These are phyloP conservation scores for Phaeomoniella chlamydospora DNA, from an alignment of 2,329 filamentous ascomycete genomes.

Conservation along the genomic window DNA sequence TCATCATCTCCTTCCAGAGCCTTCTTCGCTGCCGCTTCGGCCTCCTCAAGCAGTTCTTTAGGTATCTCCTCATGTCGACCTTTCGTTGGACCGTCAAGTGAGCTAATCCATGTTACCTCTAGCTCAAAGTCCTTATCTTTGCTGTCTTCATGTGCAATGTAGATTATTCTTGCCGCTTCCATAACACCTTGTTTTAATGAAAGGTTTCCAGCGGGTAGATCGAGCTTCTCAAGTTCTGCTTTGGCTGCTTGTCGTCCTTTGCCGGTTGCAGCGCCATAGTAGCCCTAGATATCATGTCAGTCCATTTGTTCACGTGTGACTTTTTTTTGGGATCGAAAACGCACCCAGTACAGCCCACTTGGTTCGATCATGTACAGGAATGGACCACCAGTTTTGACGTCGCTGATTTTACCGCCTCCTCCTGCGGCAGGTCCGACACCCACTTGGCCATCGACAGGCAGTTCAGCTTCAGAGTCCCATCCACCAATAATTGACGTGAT, in stretches of 20 bases:
- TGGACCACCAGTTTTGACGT: slow-evolving; percentile 63
- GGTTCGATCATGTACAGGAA: slow-evolving; percentile 99
- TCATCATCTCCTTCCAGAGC: slow-evolving; percentile 75
- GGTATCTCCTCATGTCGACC: slow-evolving; percentile 89
- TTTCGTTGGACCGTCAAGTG: slow-evolving; percentile 71
- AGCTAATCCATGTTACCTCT: slow-evolving; percentile 97
- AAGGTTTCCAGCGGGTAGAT: slow-evolving; percentile 63
- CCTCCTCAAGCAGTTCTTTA: slow-evolving; percentile 78
- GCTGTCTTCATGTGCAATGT: slow-evolving; percentile 94
- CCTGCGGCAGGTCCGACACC: slow-evolving; percentile 65
- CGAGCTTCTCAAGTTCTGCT: slow-evolving; percentile 94
- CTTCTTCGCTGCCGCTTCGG: slow-evolving; percentile 83
- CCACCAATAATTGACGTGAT: slow-evolving; percentile 89
- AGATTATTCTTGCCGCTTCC: slow-evolving; percentile 93
- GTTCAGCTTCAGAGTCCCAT: slow-evolving; percentile 78
- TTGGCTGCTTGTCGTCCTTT: slow-evolving; percentile 96
- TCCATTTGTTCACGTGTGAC: too few species aligned
- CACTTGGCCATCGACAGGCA: slow-evolving; percentile 80
- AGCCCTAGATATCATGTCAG: slow-evolving; percentile 43
- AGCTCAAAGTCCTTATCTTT: slow-evolving; percentile 99
- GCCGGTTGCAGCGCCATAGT: slow-evolving; percentile 93
- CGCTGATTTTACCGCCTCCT: slow-evolving; percentile 65
- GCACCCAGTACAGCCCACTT: slow-evolving; percentile 83
- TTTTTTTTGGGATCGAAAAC: slow-evolving; percentile 9
- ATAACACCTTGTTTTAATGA: slow-evolving; percentile 80